Percentiles rank a stretch among this genome's conserved stretches.
These are phyloP conservation scores for apple (Malus domestica) DNA, from an alignment of 306 rosid species.

Conservation along the genomic window DNA sequence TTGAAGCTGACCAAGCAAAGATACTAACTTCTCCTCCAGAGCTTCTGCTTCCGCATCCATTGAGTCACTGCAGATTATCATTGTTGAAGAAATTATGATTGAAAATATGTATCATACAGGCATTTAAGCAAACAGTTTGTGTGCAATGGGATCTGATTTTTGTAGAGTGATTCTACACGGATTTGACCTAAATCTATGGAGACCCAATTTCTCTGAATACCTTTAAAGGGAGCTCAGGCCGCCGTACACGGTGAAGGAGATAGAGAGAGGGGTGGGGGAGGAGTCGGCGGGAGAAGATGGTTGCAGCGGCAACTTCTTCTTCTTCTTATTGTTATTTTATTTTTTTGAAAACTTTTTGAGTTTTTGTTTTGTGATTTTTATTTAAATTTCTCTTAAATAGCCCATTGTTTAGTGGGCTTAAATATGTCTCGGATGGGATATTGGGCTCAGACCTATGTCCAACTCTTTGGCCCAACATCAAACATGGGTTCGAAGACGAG, in stretches of 20 bases:
- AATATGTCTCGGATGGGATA: not conserved
- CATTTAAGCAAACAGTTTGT: not conserved
- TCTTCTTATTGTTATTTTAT: too few relatives aligned
- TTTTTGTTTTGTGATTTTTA: too few relatives aligned
- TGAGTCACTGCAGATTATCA: not conserved
- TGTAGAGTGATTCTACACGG: not conserved
- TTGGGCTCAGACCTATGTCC: not conserved
- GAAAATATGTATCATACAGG: not conserved
- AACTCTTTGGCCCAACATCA: not conserved
- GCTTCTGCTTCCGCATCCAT: constrained; percentile 54
- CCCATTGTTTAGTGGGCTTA: not conserved
- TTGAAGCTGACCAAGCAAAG: constrained; percentile 60
- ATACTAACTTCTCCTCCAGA: constrained; percentile 49
- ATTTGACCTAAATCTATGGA: not conserved
- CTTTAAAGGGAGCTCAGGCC: not conserved
- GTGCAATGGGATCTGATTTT: not conserved
- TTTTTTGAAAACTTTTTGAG: too few relatives aligned
- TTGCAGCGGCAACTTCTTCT: not conserved
- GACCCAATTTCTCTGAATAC: not conserved
- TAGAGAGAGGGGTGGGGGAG: not conserved
- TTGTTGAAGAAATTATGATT: not conserved
- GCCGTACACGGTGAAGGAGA: not conserved
- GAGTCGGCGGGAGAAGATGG: too few relatives aligned
- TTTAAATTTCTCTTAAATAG: not conserved
- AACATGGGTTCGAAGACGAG: not conserved